Evolutionary conservation across 108 stramenopile species (phyloP).

Genomic region (Conticribra guillardii): DNA sequence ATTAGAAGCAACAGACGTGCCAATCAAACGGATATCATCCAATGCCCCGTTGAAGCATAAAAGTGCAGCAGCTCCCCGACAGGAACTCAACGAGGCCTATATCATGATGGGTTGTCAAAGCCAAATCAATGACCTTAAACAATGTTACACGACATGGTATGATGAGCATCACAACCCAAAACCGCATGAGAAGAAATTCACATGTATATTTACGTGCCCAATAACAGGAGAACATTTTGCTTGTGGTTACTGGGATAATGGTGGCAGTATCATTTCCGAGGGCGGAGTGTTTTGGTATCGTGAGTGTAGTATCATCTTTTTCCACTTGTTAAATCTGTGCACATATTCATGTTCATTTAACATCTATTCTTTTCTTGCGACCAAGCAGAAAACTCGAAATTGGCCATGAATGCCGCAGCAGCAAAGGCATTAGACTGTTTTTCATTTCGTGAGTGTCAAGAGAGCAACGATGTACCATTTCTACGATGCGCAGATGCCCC

Average conservation of each 20-base stretch:
- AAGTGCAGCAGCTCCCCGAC: slow-evolving; percentile 9
- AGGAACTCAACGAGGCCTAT: slow-evolving; percentile 25
- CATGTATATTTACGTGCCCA: slow-evolving; percentile 21
- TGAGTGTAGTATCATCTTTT: no score
- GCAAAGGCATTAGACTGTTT: slow-evolving; percentile 14
- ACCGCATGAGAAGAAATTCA: slow-evolving; percentile 15
- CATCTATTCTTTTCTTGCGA: background rate
- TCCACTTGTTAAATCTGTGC: no score
- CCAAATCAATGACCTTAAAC: slow-evolving; percentile 8
- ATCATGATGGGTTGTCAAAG: slow-evolving; percentile 8
- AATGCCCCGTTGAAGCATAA: no score
- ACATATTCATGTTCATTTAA: background rate
- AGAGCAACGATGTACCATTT: background rate
- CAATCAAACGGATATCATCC: background rate
- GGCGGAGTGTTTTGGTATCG: slow-evolving; percentile 12
- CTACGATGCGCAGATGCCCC: slow-evolving; percentile 7
- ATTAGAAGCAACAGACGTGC: no score
- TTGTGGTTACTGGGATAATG: slow-evolving; percentile 9
- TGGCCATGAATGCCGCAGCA: slow-evolving; percentile 7
- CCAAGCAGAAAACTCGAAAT: background rate
- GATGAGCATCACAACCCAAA: background rate
- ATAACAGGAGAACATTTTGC: slow-evolving; percentile 12
- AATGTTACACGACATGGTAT: slow-evolving; percentile 12
- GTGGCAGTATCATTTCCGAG: background rate
- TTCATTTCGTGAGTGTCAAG: slow-evolving; percentile 2